Evolutionary conservation across 2,329 filamentous ascomycete species (phyloP).

Genomic region (Dryadomyces sulphureus): DNA sequence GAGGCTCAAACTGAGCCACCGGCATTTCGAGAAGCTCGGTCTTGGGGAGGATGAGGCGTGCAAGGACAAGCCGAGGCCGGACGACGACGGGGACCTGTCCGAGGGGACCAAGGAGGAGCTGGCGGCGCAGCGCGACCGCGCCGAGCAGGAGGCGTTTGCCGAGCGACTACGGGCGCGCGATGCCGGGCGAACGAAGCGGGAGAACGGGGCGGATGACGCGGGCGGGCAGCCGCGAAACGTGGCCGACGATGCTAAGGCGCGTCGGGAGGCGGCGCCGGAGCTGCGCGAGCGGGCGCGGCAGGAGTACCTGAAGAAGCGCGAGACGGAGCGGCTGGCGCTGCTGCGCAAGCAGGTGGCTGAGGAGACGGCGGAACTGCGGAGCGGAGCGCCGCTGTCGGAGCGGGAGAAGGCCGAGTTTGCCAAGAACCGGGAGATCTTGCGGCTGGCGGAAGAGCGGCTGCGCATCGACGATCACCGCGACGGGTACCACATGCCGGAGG

Average conservation of each 20-base stretch:
- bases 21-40: slow-evolving; percentile 11
- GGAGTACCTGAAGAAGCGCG: slow-evolving; percentile 86
- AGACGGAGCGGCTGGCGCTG: slow-evolving; percentile 72
- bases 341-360: slow-evolving; percentile 81
- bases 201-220: slow-evolving; percentile 37
- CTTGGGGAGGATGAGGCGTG: background rate
- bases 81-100: slow-evolving; percentile 35
- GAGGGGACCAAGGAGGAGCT: slow-evolving; percentile 44
- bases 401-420: slow-evolving; percentile 78
- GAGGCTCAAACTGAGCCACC: slow-evolving; percentile 47
- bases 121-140: slow-evolving; percentile 49
- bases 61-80: slow-evolving; percentile 7
- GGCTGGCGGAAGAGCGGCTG: slow-evolving; percentile 69
- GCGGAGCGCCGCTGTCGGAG: slow-evolving; percentile 59
- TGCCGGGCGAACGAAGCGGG: slow-evolving; percentile 52
- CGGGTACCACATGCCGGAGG: slow-evolving; percentile 85
- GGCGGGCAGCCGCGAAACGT: slow-evolving; percentile 32
- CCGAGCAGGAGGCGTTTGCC: slow-evolving; percentile 69
- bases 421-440: slow-evolving; percentile 69
- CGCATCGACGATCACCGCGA: slow-evolving; percentile 84
- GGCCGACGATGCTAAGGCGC: slow-evolving; percentile 52
- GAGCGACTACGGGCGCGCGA: slow-evolving; percentile 60
- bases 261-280: slow-evolving; percentile 61
- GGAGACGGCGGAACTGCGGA: slow-evolving; percentile 66
- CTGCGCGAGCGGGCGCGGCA: slow-evolving; percentile 74